phyloP scores from a whole-genome alignment of 768 basidiomycete genomes.

The Boletus pseudopeckii region DNA sequence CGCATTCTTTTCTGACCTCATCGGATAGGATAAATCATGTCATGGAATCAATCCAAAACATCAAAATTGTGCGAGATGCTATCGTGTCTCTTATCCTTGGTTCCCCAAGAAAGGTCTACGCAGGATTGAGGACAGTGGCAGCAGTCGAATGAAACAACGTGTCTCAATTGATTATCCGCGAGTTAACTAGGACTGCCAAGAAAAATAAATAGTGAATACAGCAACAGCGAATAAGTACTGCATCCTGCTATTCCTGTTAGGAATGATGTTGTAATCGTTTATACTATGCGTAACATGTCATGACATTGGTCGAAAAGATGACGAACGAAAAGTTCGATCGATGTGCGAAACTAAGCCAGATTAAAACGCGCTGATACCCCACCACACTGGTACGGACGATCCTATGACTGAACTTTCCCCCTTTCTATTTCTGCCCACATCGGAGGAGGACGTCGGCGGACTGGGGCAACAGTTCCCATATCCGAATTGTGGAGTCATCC shows the following conservation, averaged over 20 bases:
- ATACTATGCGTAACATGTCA: slow-evolving; percentile 32
- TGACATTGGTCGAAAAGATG: slow-evolving; percentile 23
- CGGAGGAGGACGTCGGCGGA: slow-evolving; percentile 20
- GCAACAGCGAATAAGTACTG: background rate
- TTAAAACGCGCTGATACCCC: slow-evolving; percentile 13
- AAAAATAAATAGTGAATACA: slow-evolving; percentile 3
- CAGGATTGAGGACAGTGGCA: slow-evolving; percentile 86
- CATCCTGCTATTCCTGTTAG: slow-evolving; percentile 3
- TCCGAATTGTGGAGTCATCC: slow-evolving; percentile 86
- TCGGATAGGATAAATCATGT: slow-evolving; percentile 88
- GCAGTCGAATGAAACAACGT: slow-evolving; percentile 89
- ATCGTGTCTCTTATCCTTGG: slow-evolving; percentile 93
- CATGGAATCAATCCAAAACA: slow-evolving; percentile 94
- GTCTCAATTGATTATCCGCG: slow-evolving; percentile 16
- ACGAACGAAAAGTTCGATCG: slow-evolving; percentile 24
- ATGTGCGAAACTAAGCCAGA: slow-evolving; percentile 21
- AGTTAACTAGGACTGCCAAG: slow-evolving; percentile 1
- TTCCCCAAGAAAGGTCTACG: slow-evolving; percentile 92
- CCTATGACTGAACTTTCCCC: slow-evolving; percentile 53
- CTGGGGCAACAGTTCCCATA: slow-evolving; percentile 65
- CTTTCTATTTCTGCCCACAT: slow-evolving; percentile 46
- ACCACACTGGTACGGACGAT: slow-evolving; percentile 22
- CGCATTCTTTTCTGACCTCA: slow-evolving; percentile 4
- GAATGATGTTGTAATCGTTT: slow-evolving; percentile 32
- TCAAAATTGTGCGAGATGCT: slow-evolving; percentile 95